Percentiles rank a stretch among this genome's conserved stretches.
Conservation (phyloP, 2,329 filamentous ascomycete species). For the Lasiodiplodia sp. region DNA sequence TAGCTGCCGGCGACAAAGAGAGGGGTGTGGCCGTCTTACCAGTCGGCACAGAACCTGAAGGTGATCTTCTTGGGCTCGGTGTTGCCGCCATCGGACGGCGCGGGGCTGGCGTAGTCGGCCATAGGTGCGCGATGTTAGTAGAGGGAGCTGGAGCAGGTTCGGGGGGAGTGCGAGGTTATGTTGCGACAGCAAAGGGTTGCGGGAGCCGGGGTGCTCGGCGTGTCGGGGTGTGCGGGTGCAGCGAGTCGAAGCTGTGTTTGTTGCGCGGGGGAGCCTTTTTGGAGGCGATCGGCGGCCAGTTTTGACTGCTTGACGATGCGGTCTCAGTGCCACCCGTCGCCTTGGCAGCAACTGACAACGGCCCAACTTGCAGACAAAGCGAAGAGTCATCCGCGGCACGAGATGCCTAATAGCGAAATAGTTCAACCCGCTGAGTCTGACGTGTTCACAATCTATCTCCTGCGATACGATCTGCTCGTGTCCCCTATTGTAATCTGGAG, state of each 20-base stretch:
- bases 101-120: conserved; percentile 36
- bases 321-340: background rate
- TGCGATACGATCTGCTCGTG: background rate
- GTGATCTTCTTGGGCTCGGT: conserved; percentile 74
- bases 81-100: conserved; percentile 46
- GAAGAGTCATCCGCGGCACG: background rate
- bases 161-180: background rate
- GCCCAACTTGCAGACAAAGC: background rate
- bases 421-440: no score
- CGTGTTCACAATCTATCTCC: background rate
- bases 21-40: conserved; percentile 56
- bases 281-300: conserved; percentile 23
- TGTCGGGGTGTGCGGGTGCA: conserved; percentile 2
- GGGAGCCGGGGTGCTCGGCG: background rate
- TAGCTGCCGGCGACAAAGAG: conserved; percentile 16
- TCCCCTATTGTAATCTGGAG: background rate
- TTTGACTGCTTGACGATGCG: conserved; percentile 18
- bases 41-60: conserved; percentile 98
- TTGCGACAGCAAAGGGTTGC: background rate
- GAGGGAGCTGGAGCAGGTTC: background rate
- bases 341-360: conserved; percentile 14
- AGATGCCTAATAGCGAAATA: background rate
- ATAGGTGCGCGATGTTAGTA: background rate
- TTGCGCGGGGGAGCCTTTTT: conserved; percentile 20
- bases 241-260: conserved; percentile 12